Evolutionary conservation across 2,329 filamentous ascomycete genomes (phyloP), one percentile per base, ranked within the genome.

Genomic region (Diaporthe sp.): DNA sequence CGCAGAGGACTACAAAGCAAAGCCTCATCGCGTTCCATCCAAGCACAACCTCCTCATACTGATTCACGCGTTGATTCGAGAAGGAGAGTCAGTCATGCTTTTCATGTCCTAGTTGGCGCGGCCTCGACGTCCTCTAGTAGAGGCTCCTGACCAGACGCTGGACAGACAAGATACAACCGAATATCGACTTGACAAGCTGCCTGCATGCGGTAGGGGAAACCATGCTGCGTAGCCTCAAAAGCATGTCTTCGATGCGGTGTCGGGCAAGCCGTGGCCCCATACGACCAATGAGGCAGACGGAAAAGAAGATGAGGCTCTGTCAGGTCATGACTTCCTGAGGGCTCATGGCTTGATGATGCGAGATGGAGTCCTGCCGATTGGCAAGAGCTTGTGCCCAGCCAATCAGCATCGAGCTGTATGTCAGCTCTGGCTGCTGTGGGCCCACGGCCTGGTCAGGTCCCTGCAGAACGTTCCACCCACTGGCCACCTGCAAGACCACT

Each of bases 371-470:
- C 28, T 34, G 42, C 73, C 76, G 73, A 77, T 76, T 77, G 53
- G 73, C 62, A 49, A 31, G 46, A 73, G 70, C 61, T 73, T 2
- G 70, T 44, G 58, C 34, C 2, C 34, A 28, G 31, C 75, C 55
- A 78, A 78, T 71, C 68, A 76, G 10, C 44, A 9, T 60, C 15
- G 37, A 75, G 31, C 31, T 65, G 68, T 72, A 76, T 70, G 51
- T 68, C 65, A 70, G 68, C 53, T 72, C 31, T 55, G 25, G 8
- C 42, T 28, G 25, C 37, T 34, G 34, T 71, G 68, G 55, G 68
- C 28, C 65, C 55, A 17, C 68, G 74, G 78, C 79, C 28, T 67
- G 55, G 46, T 67, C 70, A 60, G 70, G 76, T 76, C 78, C 77
- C 78, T 76, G 78, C 78, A 72, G 76, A 51, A 62, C 55, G 31